These are phyloP conservation scores for Phialophora macrospora DNA, from an alignment of 2,329 filamentous ascomycete species.

Conservation along the genomic window DNA sequence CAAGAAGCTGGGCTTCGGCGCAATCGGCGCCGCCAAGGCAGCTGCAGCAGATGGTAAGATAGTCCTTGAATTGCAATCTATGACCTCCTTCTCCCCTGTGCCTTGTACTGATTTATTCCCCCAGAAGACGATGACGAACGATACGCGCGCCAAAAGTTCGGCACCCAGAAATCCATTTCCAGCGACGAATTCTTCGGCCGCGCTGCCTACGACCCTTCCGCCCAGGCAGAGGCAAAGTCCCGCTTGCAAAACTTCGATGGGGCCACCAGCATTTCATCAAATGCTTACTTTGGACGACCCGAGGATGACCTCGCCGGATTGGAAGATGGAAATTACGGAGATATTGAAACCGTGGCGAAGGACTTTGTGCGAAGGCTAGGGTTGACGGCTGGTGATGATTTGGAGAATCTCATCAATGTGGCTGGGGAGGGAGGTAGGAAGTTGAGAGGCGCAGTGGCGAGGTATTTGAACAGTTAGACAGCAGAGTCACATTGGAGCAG, in stretches of 20 bases:
- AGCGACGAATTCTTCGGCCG: constrained; percentile 99
- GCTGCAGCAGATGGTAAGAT: constrained; percentile 67
- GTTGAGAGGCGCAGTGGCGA: constrained; percentile 69
- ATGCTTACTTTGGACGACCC: constrained; percentile 93
- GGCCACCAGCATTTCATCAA: constrained; percentile 88
- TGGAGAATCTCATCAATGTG: constrained; percentile 84
- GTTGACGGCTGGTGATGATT: constrained; percentile 90
- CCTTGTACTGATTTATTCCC: constrained; percentile 45
- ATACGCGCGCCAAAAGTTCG: constrained; percentile 87
- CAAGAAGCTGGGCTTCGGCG: constrained; percentile 87
- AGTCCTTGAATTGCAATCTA: background rate
- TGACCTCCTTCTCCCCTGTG: constrained; percentile 39
- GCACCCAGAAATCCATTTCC: constrained; percentile 90
- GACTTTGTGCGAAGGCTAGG: constrained; percentile 96
- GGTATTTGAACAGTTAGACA: constrained; percentile 55
- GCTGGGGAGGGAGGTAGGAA: constrained; percentile 83
- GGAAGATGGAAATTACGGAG: constrained; percentile 70
- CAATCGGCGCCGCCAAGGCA: constrained; percentile 75
- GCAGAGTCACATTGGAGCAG: background rate
- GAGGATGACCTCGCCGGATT: constrained; percentile 76
- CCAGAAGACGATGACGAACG: constrained; percentile 73
- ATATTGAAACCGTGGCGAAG: constrained; percentile 90
- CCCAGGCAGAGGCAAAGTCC: constrained; percentile 82
- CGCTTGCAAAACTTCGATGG: constrained; percentile 92
- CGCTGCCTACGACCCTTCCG: constrained; percentile 77